These are phyloP conservation scores for Epichloe bromicola DNA, from an alignment of 2,329 filamentous ascomycete species.

Conservation along the genomic window DNA sequence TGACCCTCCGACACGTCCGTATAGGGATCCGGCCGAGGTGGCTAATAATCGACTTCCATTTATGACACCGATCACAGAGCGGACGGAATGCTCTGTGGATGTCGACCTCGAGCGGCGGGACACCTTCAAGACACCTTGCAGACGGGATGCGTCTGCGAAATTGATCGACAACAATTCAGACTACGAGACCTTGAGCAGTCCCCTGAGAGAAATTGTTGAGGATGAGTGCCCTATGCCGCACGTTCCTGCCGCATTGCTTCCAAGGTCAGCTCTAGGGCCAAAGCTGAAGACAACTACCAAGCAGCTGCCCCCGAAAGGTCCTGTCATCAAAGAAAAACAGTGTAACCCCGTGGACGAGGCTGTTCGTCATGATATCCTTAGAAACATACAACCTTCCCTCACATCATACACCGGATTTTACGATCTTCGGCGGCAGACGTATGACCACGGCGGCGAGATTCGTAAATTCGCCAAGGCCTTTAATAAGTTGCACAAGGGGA, in stretches of 20 bases:
- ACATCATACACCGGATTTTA: constrained; percentile 67
- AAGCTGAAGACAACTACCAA: constrained; percentile 23
- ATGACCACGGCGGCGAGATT: constrained; percentile 60
- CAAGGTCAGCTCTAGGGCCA: constrained; percentile 24
- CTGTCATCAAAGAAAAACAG: constrained; percentile 67
- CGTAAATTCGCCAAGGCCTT: constrained; percentile 65
- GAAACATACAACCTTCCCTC: constrained; percentile 60
- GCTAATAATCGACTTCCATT: constrained; percentile 90
- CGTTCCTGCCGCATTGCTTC: constrained; percentile 36
- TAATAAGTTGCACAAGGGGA: constrained; percentile 40
- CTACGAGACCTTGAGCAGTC: constrained; percentile 49
- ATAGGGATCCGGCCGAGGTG: constrained; percentile 63
- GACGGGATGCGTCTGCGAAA: constrained; percentile 24
- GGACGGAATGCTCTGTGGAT: constrained; percentile 78
- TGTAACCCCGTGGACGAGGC: constrained; percentile 82
- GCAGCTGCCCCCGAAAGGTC: constrained; percentile 42
- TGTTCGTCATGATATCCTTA: constrained; percentile 62
- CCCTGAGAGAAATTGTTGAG: constrained; percentile 52
- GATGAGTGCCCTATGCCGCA: constrained; percentile 33
- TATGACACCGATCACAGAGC: constrained; percentile 97
- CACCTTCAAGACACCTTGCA: constrained; percentile 68
- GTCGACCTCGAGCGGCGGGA: constrained; percentile 46
- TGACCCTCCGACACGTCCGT: constrained; percentile 64
- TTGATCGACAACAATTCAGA: constrained; percentile 21
- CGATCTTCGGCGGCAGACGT: constrained; percentile 52